These are phyloP conservation scores for Meripilus lineatus DNA, from an alignment of 1,284 basidiomycete genomes.

Conservation along the genomic window DNA sequence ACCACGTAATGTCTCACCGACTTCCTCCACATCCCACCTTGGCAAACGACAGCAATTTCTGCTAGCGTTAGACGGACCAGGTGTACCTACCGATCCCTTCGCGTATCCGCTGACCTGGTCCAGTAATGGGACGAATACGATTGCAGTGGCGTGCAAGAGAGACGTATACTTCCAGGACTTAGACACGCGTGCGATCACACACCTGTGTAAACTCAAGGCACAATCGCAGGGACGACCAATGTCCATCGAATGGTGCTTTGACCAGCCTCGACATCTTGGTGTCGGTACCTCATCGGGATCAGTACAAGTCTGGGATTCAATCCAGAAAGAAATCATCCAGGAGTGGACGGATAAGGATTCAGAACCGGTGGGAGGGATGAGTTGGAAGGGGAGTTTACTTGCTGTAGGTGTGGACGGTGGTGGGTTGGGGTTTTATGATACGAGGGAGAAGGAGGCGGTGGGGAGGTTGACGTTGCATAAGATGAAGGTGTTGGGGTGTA, in stretches of 20 bases:
- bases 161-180: conserved; percentile 47
- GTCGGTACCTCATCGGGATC: conserved; percentile 36
- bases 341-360: conserved; percentile 33
- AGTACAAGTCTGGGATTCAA: conserved; percentile 39
- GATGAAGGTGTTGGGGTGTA: conserved; percentile 38
- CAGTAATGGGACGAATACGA: conserved; percentile 29
- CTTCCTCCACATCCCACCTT: conserved; percentile 39
- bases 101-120: conserved; percentile 47
- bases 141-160: conserved; percentile 42
- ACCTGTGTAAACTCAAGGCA: conserved; percentile 32
- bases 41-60: conserved; percentile 41
- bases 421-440: conserved; percentile 34
- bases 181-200: conserved; percentile 38
- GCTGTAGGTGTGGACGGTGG: conserved; percentile 37
- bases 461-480: conserved; percentile 30
- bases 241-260: conserved; percentile 35
- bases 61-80: conserved; percentile 45
- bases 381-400: conserved; percentile 36
- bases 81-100: conserved; percentile 40
- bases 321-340: conserved; percentile 21
- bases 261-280: conserved; percentile 28
- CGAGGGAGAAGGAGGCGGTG: conserved; percentile 26
- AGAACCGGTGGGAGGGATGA: conserved; percentile 36
- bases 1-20: conserved; percentile 27
- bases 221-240: conserved; percentile 18